Evolutionary conservation across 192 early-diverging fungal genomes (phyloP), one percentile per base, ranked within the genome.

Genomic region (Coemansia sp.): DNA sequence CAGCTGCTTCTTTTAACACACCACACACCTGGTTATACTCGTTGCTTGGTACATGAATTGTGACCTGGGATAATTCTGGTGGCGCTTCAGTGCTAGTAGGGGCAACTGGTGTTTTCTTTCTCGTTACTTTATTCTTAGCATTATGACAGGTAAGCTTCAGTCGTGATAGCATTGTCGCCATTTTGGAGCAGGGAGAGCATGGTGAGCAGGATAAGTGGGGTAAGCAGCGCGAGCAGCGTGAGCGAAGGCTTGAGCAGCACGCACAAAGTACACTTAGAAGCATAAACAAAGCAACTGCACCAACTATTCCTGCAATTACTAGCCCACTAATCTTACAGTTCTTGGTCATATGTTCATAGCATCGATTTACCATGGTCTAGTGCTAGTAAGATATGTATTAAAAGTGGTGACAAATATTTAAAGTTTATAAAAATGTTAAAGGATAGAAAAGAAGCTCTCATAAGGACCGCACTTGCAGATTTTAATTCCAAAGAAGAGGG

Each of bases 281-380:
- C 0, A 43, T 16, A 11, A 43, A 26, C 29, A 55, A 16, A 21
- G 2, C 53, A 6, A 55, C 4, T n/a, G 14, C 14, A 1, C 12
- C 53, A 6, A 31, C 25, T 37, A 60, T 60, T 26, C 39, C 59
- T 25, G 59, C 59, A 16, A 21, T 4, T 6, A 60, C 43, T 23
- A 47, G 43, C 39, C 59, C 43, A 2, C 43, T 35, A 17, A 60
- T 60, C 26, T 60, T 60, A 27, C 59, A 60, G 12, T 14, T 0
- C 14, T 47, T 60, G 12, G 59, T 47, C 59, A 41, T 47, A 60
- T 60, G 29, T 17, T 4, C 14, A 23, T 11, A 29, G 21, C 59
- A 60, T 0, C 10, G 9, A 43, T 41, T 25, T 12, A 1, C 10
- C 31, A 47, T 60, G 22, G 23, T 60, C 4, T 6, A 17, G 7